Conservation (phyloP, 169 alveolate genomes). For the Sarcocystis neurona region DNA sequence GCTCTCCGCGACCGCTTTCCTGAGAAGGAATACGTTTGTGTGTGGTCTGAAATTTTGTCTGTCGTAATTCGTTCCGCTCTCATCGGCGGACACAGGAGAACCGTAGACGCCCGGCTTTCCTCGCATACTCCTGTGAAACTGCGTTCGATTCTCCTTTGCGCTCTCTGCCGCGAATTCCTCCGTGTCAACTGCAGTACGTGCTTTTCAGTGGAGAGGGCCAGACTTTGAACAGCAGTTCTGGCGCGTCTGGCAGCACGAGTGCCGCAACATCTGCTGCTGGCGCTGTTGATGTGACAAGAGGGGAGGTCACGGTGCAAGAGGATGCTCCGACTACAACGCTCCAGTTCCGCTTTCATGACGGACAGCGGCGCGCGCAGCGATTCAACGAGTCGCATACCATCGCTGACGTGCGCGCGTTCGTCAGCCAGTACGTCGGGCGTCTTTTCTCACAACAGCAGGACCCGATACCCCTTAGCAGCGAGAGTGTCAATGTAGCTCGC, state of each 20-base stretch:
- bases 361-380: constrained; percentile 77
- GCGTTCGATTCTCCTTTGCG: neutral
- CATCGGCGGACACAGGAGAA: no score
- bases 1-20: neutral
- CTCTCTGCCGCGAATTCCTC: neutral
- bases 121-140: no score
- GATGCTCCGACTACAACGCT: constrained; percentile 78
- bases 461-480: no score
- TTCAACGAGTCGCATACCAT: constrained; percentile 75
- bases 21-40: no score
- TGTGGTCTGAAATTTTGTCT: no score
- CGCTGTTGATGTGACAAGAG: constrained; percentile 36
- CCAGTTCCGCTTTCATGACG: constrained; percentile 85
- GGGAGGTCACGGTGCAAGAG: constrained; percentile 70
- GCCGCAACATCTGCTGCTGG: constrained; percentile 9
- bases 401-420: constrained; percentile 72
- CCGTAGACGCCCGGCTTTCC: no score
- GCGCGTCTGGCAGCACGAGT: neutral
- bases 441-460: no score
- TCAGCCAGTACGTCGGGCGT: constrained; percentile 25
- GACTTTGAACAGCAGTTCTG: constrained; percentile 39
- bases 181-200: constrained; percentile 18
- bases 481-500: no score
- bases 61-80: no score
- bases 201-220: constrained; percentile 56